Evolutionary conservation across 2,329 filamentous ascomycete genomes (phyloP).

Genomic region (Ophiostoma perfectum): DNA sequence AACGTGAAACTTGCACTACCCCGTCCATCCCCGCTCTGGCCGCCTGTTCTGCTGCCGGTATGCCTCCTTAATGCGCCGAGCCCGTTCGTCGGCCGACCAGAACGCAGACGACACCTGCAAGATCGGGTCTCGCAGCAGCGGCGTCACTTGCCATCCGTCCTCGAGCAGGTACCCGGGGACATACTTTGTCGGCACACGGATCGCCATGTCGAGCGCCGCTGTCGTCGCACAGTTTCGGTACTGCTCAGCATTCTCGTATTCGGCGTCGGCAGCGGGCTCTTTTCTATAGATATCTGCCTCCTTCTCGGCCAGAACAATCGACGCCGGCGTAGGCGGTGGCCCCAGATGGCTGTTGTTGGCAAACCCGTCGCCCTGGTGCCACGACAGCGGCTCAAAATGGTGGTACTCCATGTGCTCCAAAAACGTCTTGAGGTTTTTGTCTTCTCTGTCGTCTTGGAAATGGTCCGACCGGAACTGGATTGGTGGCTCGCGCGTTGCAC

Average conservation of each 20-base stretch:
- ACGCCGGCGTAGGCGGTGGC: constrained; percentile 2
- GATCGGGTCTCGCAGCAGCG: constrained; percentile 45
- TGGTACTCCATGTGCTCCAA: constrained; percentile 47
- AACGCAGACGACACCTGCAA: constrained; percentile 18
- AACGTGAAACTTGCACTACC: not conserved
- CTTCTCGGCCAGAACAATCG: constrained; percentile 20
- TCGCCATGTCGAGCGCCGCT: constrained; percentile 1
- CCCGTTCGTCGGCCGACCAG: constrained; percentile 20
- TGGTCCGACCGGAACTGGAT: constrained; percentile 25
- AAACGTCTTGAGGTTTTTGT: constrained; percentile 34
- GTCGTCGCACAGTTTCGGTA: constrained; percentile 3
- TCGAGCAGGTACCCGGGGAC: constrained; percentile 49
- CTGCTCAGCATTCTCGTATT: not conserved
- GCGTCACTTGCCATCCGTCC: constrained; percentile 53
- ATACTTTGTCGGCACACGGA: constrained; percentile 19
- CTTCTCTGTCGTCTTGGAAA: too few relatives aligned
- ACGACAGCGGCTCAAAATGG: constrained; percentile 51
- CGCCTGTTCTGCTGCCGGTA: constrained; percentile 21
- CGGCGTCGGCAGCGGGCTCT: not conserved
- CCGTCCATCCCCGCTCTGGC: constrained; percentile 16
- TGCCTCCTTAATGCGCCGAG: constrained; percentile 41
- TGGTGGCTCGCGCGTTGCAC: constrained; percentile 30
- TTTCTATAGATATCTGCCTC: not conserved
- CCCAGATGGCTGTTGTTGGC: constrained; percentile 35
- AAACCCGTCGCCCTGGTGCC: constrained; percentile 57